Conservation (phyloP, 176 grass and related monocot genomes). For the Triticum aestivum region DNA sequence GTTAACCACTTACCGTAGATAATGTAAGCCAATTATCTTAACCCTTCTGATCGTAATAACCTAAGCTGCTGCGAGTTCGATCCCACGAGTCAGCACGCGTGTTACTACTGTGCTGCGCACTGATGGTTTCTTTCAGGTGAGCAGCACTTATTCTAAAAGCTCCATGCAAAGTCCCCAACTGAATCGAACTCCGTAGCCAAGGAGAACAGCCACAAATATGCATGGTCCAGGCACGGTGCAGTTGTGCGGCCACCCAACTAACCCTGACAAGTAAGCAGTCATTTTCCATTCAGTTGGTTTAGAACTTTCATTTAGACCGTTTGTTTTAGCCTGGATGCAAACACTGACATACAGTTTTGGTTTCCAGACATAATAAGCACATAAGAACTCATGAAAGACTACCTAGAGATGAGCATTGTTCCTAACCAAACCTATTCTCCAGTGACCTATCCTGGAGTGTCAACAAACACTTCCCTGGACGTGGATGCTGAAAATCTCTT, state of each 20-base stretch:
- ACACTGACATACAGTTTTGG: background rate
- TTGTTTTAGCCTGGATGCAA: slow-evolving; percentile 17
- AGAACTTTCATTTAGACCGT: background rate
- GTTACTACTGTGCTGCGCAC: background rate
- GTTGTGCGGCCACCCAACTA: slow-evolving; percentile 12
- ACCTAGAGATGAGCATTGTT: background rate
- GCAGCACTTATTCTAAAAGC: slow-evolving; percentile 17
- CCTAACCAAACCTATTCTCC: slow-evolving; percentile 1
- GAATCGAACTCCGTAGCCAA: background rate
- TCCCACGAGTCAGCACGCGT: background rate
- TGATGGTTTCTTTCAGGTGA: slow-evolving; percentile 22
- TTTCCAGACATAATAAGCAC: background rate
- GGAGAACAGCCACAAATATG: slow-evolving; percentile 15
- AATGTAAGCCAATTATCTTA: background rate
- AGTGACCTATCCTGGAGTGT: background rate
- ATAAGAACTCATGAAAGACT: background rate
- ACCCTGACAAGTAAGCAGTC: slow-evolving; percentile 45
- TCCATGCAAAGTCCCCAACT: background rate
- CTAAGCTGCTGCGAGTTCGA: background rate
- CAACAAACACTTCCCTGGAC: background rate
- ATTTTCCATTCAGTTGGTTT: slow-evolving; percentile 34
- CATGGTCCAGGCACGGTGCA: slow-evolving; percentile 20
- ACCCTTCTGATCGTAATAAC: background rate
- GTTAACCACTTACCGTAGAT: background rate
- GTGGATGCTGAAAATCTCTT: background rate